Evolutionary conservation across 352 stramenopile species (phyloP).

Genomic region (Phytopythium mirpurense): DNA sequence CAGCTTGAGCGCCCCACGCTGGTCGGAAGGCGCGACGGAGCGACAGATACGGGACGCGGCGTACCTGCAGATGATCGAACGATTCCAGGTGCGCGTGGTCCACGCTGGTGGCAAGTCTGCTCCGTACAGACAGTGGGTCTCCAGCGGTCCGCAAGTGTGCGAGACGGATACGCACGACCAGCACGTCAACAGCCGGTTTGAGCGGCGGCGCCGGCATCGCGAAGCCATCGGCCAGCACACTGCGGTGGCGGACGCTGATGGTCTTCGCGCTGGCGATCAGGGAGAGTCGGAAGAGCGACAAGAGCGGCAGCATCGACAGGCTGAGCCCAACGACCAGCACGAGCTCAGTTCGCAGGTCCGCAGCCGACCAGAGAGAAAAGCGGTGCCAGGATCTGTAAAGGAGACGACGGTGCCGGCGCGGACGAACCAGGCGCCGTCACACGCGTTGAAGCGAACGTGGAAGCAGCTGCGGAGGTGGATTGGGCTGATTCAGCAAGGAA

Average conservation of each 20-base stretch:
- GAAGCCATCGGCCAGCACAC: too few relatives aligned
- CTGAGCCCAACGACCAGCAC: not conserved
- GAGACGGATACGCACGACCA: too few relatives aligned
- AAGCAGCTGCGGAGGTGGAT: not conserved
- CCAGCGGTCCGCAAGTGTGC: too few relatives aligned
- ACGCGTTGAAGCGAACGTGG: not conserved
- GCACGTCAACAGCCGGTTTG: too few relatives aligned
- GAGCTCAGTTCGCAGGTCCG: not conserved
- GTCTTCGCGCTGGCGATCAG: not conserved
- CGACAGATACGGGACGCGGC: not conserved
- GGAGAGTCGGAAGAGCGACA: not conserved
- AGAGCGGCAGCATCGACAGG: not conserved
- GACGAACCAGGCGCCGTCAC: not conserved
- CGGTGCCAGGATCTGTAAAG: not conserved
- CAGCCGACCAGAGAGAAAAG: not conserved
- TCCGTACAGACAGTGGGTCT: too few relatives aligned
- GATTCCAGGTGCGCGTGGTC: not conserved
- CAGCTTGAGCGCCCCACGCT: not conserved
- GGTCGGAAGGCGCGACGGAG: not conserved
- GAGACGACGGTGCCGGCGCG: too few relatives aligned
- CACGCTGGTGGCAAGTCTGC: not conserved
- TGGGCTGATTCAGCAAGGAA: not conserved
- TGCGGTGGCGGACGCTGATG: too few relatives aligned
- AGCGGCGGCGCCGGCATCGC: too few relatives aligned
- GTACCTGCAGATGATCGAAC: not conserved